Base-by-base conservation (phyloP, 148 eudicot genomes). In the Rhododendron molle region DNA sequence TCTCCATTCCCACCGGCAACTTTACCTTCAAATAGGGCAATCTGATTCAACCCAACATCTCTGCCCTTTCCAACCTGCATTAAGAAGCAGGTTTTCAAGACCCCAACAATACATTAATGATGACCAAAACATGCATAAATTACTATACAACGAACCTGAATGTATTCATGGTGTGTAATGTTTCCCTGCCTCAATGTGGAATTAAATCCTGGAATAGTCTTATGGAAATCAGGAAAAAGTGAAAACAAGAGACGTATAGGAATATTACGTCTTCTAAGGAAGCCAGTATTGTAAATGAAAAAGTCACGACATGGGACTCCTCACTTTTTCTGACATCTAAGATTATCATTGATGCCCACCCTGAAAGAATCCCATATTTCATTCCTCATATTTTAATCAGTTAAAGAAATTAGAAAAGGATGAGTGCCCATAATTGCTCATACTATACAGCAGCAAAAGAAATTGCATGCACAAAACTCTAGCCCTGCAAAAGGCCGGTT, bases 1-100 rank as follows among this genome's bases (percentile, higher is more conserved):
- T 97, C 99, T 84, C 99, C 98, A 86, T 95, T 97, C 60, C 98
- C 98, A 82, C 99, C 98, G 84, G 98, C 98, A 60, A 97, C 99
- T 89, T 95, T 97, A 60, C 99, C 99, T 92, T 97, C 98, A 87
- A 97, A 97, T 40, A 97, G 92, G 76, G 99, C 99, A 89, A 97
- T 97, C 87, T 97, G 99, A 88, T 95, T 97, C 85, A 95, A 85
- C 85, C 98, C 98, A 85, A 95, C 99, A 91, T 97, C 98, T 89
- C 98, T 94, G 87, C 98, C 98, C 80, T 97, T 97, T 78, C 99
- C 98, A 90, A 97, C 99, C 99, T 95, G 82, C 86, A 89, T 47
- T 82, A 62, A 87, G 43, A 78, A 73, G 44, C 28, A 80, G 0
- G 49, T 6, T 46, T 3, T 86, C 81, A 87, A 67, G 30, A 40